phyloP scores from a whole-genome alignment of 2,329 filamentous ascomycete genomes.

The Penicillium occitanis region DNA sequence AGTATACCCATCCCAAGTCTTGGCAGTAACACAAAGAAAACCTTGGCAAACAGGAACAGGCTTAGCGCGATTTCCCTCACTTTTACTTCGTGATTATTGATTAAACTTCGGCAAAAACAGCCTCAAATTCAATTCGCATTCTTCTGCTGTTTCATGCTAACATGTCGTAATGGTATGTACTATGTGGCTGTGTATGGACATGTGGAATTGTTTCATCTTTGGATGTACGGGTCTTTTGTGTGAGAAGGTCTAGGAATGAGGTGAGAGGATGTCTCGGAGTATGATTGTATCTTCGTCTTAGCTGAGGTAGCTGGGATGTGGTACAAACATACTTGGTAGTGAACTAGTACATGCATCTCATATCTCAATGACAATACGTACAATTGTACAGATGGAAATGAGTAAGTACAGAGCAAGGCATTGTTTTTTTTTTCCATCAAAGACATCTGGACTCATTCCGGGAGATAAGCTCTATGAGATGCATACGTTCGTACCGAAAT shows the following conservation, averaged over 20 bases:
- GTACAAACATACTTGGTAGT: background rate
- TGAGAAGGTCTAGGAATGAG: background rate
- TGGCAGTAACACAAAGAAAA: background rate
- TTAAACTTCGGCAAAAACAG: background rate
- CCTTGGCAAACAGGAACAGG: constrained; percentile 21
- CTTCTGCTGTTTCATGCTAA: constrained; percentile 1
- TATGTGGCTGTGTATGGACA: background rate
- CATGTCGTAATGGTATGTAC: background rate
- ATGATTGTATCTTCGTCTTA: background rate
- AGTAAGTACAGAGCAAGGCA: background rate
- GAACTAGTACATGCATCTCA: background rate
- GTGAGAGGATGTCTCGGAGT: background rate
- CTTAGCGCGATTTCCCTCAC: constrained; percentile 10
- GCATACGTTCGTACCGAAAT: background rate
- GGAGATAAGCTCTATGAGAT: background rate
- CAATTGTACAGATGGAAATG: background rate
- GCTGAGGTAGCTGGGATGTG: background rate
- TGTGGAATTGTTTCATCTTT: constrained; percentile 6
- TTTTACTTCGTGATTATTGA: background rate
- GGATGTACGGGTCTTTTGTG: background rate
- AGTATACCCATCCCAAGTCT: background rate
- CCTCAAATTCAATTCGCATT: background rate
- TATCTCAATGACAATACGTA: background rate
- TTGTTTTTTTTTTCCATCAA: background rate
- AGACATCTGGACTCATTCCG: background rate